Conservation (phyloP, 805 yeast species). For the Myxozyma lipomycoides region DNA sequence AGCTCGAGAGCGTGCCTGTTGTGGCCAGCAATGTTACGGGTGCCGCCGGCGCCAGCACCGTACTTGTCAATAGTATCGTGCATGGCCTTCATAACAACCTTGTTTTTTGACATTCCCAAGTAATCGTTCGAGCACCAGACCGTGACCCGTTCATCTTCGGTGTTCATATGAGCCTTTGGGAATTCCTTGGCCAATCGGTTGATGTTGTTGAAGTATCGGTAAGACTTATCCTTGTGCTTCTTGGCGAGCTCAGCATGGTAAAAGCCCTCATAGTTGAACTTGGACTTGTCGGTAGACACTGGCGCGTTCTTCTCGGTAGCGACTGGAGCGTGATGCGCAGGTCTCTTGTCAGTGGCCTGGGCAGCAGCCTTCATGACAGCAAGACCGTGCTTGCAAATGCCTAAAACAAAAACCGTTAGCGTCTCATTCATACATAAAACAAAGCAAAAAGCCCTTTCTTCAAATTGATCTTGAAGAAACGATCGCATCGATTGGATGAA, state of each 20-base stretch:
- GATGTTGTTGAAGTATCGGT: conserved; percentile 94
- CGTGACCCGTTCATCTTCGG: conserved; percentile 71
- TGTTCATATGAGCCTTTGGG: conserved; percentile 83
- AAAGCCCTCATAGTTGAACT: conserved; percentile 68
- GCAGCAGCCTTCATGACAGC: conserved; percentile 29
- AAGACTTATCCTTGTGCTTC: conserved; percentile 85
- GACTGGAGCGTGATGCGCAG: conserved; percentile 7
- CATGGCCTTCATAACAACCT: conserved; percentile 69
- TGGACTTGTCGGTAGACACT: conserved; percentile 23
- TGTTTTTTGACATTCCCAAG: conserved; percentile 87
- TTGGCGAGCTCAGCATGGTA: conserved; percentile 62
- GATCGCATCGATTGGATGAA: too few species aligned
- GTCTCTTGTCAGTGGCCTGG: conserved; percentile 11
- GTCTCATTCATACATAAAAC: too few species aligned
- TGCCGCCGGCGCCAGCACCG: conserved; percentile 99
- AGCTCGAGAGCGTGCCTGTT: conserved; percentile 81
- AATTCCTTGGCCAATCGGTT: conserved; percentile 91
- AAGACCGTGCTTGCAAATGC: conserved; percentile 27
- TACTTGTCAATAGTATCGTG: conserved; percentile 74
- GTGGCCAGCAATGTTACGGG: conserved; percentile 98
- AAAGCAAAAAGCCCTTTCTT: neutral
- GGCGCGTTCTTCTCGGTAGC: conserved; percentile 1
- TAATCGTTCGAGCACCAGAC: conserved; percentile 99
- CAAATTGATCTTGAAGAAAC: neutral
- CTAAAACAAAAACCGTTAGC: conserved; percentile 8